Evolutionary conservation across 2,329 filamentous ascomycete species (phyloP), one percentile per base, ranked within the genome.

Genomic region (Aspergillus ustus): DNA sequence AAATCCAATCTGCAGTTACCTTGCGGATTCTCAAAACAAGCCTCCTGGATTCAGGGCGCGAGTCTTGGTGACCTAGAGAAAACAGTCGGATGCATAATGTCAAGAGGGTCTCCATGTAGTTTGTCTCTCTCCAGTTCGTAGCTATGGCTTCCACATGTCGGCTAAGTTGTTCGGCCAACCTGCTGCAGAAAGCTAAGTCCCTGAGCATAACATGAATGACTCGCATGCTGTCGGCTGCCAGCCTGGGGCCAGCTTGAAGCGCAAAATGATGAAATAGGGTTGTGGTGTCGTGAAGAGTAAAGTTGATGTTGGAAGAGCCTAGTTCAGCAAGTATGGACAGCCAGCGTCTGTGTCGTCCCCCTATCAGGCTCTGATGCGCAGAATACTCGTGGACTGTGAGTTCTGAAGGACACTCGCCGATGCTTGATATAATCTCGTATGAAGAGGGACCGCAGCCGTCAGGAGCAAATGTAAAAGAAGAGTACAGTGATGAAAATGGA

Each of bases 81-180:
- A 65, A 68, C 1, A 79, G 20, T 2, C 84, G 80, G 0, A 86
- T 68, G 0, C 77, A 67, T 0, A 90, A 66, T 0, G 80, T 84
- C 5, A 89, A 78, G 1, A 89, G 57, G 0, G 83, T 78, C 4
- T 86, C 82, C 86, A 91, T 89, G 15, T 81, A 79, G 55, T 84
- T 72, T 0, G 75, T 77, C 63, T 91, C 88, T 0, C 87, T 80
- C 84, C 86, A 89, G 49, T 86, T 90, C 0, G 76, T 71, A 0
- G 72, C 69, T 7, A 91, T 82, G 0, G 71, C 68, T 0, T 75
- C 68, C 0, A 90, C 60, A 1, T 81, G 80, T n/a, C 71, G 61
- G 1, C 76, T 65, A 0, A 91, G 68, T 40, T 86, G 81, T 0
- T 82, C 72, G 0, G 82, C 49, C 0, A 91, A 71, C 6, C 73